Evolutionary conservation across 164 flowering plant genomes (phyloP), one percentile per base, ranked within the genome.

Genomic region (Magnolia officinalis): DNA sequence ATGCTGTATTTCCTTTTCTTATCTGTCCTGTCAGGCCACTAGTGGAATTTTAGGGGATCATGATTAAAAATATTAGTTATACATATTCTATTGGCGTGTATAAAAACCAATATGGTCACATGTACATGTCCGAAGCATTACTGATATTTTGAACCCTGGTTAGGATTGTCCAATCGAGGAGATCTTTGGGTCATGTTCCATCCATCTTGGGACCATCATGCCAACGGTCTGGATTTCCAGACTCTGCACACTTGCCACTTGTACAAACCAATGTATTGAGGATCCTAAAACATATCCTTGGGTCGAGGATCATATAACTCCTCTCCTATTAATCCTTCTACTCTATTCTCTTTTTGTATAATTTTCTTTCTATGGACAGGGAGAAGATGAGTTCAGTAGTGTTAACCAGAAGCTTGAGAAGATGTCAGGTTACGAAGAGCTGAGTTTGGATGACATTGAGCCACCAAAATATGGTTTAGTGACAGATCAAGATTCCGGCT

Each of bases 371-470:
- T 1, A 68, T 14, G 49, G 50, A 37, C 85, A 88, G 90, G 88
- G 74, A 58, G 83, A 73, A 37, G 80, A 77, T 29, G 31, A 31
- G 74, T 63, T 79, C 69, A 52, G 74, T 50, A 71, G 55, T 65
- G 69, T 77, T 50, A 81, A 75, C 64, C 81, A 86, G 82, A 89
- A 77, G 75, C 82, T 78, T 63, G 87, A 84, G 51, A 88, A 79
- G 67, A 74, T 75, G 50, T 76, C 84, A 8, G 88, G 81, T 29
- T 82, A 83, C 78, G 91, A 89, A 50, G 92, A 83, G 66, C 80
- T 92, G 79, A 85, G 83, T 75, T 76, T 89, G 82, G 91, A 87
- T 78, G 92, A 86, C 64, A 80, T 89, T 31, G 91, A 85, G 37
- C 76, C 89, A 13, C 49, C 86, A 29, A 84, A 83, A 66, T 85